Percentiles rank a stretch among this genome's conserved stretches.
phyloP scores from a whole-genome alignment of 352 stramenopile species.

The Nothophytophthora sp. region DNA sequence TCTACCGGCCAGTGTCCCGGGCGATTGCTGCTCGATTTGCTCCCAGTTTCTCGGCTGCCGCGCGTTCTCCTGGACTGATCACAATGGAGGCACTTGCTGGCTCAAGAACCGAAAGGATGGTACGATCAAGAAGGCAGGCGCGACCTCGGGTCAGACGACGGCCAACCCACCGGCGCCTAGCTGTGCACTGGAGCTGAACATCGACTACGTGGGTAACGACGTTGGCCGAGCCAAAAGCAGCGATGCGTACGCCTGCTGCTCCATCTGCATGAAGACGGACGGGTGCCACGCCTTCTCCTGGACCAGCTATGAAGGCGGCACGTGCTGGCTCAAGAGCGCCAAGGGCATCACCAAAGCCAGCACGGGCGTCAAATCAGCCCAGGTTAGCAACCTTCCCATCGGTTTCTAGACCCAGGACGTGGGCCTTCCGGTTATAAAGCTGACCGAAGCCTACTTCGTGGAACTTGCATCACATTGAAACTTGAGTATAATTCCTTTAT shows the following conservation, averaged over 20 bases:
- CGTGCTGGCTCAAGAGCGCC: slow-evolving; percentile 29
- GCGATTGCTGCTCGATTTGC: background rate
- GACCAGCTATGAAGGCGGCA: slow-evolving; percentile 22
- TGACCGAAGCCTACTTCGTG: slow-evolving; percentile 30
- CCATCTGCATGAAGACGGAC: no score
- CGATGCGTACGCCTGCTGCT: no score
- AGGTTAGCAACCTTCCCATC: slow-evolving; percentile 14
- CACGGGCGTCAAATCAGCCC: slow-evolving; percentile 15
- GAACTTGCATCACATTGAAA: no score
- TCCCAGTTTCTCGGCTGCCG: background rate
- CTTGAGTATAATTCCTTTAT: no score
- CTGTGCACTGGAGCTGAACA: no score
- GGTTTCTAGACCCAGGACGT: slow-evolving; percentile 19
- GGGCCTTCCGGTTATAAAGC: no score
- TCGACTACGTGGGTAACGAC: no score
- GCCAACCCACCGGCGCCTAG: no score
- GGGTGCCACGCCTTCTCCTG: no score
- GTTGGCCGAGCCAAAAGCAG: no score
- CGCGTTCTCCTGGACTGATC: background rate
- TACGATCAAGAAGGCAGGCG: background rate
- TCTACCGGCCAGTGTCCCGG: background rate
- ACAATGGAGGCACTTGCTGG: slow-evolving; percentile 3
- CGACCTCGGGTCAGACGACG: background rate
- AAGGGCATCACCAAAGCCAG: slow-evolving; percentile 24
- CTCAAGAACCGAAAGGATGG: background rate